Evolutionary conservation across 2,329 filamentous ascomycete species (phyloP).

Genomic region (Colletotrichum abscissum): DNA sequence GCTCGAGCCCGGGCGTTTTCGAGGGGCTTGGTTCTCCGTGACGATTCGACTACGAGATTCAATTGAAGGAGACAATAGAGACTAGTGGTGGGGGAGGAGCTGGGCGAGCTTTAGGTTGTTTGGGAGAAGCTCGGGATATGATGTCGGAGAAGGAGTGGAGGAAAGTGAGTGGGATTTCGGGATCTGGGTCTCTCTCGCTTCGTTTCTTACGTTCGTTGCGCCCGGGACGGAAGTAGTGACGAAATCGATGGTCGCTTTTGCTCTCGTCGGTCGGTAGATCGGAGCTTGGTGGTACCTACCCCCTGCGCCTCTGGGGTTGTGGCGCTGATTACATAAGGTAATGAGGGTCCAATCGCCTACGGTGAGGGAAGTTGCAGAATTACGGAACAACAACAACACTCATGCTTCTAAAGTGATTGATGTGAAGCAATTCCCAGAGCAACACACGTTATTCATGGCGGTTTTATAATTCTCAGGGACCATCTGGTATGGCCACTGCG

Average conservation of each 20-base stretch:
- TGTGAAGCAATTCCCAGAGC: background rate
- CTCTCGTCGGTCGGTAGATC: slow-evolving; percentile 27
- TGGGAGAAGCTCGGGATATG: background rate
- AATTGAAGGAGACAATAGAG: background rate
- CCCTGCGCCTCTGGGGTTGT: background rate
- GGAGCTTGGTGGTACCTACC: slow-evolving; percentile 16
- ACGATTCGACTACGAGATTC: background rate
- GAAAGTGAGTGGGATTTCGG: background rate
- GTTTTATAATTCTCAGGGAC: too few relatives aligned
- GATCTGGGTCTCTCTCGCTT: slow-evolving; percentile 4
- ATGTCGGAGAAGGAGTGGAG: background rate
- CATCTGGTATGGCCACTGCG: too few relatives aligned
- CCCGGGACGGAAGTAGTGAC: slow-evolving; percentile 15
- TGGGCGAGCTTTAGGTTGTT: background rate
- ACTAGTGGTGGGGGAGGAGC: background rate
- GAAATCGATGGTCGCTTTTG: slow-evolving; percentile 40
- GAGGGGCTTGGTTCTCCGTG: slow-evolving; percentile 4
- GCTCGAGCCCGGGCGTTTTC: slow-evolving; percentile 59
- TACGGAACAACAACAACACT: background rate
- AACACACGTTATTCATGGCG: too few relatives aligned
- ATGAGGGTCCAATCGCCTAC: background rate
- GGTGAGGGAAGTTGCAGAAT: background rate
- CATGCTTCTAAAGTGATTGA: background rate
- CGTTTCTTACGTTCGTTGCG: background rate
- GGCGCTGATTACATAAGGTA: background rate